phyloP scores from a whole-genome alignment of 257 asterid genomes.

The Hygrophila difformis region DNA sequence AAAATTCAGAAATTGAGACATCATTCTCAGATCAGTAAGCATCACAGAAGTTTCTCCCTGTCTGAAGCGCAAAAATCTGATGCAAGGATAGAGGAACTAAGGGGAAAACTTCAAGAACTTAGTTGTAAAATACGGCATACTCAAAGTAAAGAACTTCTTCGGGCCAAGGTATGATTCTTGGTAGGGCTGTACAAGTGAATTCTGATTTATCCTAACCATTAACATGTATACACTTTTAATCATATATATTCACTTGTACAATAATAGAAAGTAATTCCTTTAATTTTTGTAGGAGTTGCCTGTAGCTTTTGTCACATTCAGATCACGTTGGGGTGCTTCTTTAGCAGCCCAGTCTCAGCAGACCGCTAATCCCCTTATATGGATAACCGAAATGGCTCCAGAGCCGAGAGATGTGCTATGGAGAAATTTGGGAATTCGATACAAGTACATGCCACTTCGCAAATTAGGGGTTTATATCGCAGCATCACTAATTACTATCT shows the following conservation, averaged over 20 bases:
- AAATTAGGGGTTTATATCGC: constrained; percentile 45
- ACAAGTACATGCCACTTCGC: constrained; percentile 46
- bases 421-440: constrained; percentile 60
- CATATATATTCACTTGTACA: not conserved
- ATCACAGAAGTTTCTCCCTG: constrained; percentile 12
- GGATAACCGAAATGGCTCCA: constrained; percentile 94
- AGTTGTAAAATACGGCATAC: constrained; percentile 31
- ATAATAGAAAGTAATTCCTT: not conserved
- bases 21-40: constrained; percentile 20
- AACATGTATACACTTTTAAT: not conserved
- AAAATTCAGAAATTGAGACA: constrained; percentile 48
- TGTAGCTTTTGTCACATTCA: constrained; percentile 87
- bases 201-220: not conserved
- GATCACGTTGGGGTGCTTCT: constrained; percentile 88
- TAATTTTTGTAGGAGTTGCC: constrained; percentile 31
- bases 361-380: constrained; percentile 57
- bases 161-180: constrained; percentile 45
- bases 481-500: constrained; percentile 67
- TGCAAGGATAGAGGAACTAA: constrained; percentile 41
- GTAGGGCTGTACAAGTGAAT: not conserved
- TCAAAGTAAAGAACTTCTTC: constrained; percentile 45
- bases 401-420: constrained; percentile 91
- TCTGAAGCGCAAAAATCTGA: constrained; percentile 24
- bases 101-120: constrained; percentile 48
- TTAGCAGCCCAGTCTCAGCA: constrained; percentile 97